A percentile compares a stretch with the other conserved stretches of the same genome.
phyloP scores from a whole-genome alignment of 805 yeast species.

The Candida ponderosae region DNA sequence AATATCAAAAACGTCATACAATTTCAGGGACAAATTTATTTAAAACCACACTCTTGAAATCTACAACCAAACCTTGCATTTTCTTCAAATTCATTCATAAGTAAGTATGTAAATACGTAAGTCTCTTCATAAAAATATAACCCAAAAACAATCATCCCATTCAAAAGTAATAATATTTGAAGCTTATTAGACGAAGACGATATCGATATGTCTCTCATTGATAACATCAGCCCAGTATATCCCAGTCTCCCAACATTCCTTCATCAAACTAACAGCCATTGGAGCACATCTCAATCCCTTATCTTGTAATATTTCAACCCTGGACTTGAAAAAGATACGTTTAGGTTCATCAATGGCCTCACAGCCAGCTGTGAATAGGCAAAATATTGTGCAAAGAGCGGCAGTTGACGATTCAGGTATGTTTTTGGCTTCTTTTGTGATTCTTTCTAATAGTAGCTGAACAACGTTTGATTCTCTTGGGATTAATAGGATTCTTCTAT shows the following conservation, averaged over 20 bases:
- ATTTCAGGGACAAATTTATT: too few species aligned
- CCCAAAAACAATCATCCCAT: too few species aligned
- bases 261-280: constrained; percentile 29
- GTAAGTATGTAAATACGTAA: too few species aligned
- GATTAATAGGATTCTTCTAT: constrained; percentile 46
- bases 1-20: too few species aligned
- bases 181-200: constrained; percentile 33
- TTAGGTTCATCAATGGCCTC: constrained; percentile 32
- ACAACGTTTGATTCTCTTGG: constrained; percentile 40
- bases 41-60: too few species aligned
- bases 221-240: constrained; percentile 47
- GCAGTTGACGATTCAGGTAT: constrained; percentile 39
- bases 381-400: constrained; percentile 43
- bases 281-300: constrained; percentile 26
- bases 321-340: constrained; percentile 25
- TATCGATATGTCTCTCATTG: constrained; percentile 31
- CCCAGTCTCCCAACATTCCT: constrained; percentile 44
- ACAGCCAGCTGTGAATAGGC: constrained; percentile 47
- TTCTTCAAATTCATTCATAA: too few species aligned
- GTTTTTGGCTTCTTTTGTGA: constrained; percentile 24
- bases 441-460: constrained; percentile 30
- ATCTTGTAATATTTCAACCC: constrained; percentile 28
- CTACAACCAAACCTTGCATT: too few species aligned
- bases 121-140: too few species aligned
- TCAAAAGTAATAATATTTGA: background rate